Conservation (phyloP, 768 basidiomycete species). For the Galerina sulciceps region DNA sequence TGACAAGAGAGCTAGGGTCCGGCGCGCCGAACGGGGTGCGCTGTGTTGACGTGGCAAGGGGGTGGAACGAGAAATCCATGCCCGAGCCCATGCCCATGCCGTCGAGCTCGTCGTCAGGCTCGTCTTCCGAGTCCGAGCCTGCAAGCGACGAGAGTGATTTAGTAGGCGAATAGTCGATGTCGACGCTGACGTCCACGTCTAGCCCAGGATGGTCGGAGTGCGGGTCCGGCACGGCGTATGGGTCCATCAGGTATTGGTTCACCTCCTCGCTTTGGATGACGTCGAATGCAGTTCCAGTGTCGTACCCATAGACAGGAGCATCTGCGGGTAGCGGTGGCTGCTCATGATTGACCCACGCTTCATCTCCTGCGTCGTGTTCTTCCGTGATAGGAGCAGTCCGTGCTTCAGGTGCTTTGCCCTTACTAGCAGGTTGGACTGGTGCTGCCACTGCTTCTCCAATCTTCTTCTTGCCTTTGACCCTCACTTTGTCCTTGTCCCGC, state of each 20-base stretch:
- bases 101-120: constrained; percentile 19
- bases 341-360: not conserved
- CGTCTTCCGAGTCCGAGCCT: constrained; percentile 33
- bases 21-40: not conserved
- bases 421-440: not conserved
- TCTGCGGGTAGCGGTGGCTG: not conserved
- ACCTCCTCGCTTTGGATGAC: too few relatives aligned
- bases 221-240: too few relatives aligned
- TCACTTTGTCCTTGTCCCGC: constrained; percentile 17
- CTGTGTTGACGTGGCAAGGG: constrained; percentile 40
- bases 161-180: constrained; percentile 31
- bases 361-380: not conserved
- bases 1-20: constrained; percentile 18
- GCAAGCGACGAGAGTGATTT: constrained; percentile 39
- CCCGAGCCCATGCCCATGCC: not conserved
- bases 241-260: too few relatives aligned
- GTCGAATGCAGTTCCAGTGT: too few relatives aligned
- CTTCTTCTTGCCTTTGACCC: constrained; percentile 7
- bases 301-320: too few relatives aligned
- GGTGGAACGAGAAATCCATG: constrained; percentile 29
- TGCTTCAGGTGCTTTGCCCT: constrained; percentile 1
- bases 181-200: not conserved
- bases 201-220: too few relatives aligned
- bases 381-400: too few relatives aligned
- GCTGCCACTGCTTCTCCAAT: not conserved